A percentile compares a stretch with the other conserved stretches of the same genome.
phyloP scores from a whole-genome alignment of 768 basidiomycete species.

The Boletales sp. region DNA sequence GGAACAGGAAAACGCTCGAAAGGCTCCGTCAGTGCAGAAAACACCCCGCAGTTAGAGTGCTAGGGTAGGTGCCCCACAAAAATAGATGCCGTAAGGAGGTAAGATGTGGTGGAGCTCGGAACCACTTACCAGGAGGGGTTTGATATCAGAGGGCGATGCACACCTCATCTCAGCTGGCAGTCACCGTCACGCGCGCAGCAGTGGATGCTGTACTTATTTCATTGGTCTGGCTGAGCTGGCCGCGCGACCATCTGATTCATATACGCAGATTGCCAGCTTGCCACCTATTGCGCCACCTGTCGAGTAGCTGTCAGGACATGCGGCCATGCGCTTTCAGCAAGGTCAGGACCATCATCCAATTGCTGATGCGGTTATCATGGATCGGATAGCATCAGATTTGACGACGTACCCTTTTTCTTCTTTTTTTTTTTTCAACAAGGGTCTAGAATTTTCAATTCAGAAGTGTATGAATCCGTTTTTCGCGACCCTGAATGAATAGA shows the following conservation, averaged over 20 bases:
- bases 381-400: constrained; percentile 11
- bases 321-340: constrained; percentile 22
- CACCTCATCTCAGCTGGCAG: constrained; percentile 20
- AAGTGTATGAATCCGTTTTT: neutral
- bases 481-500: constrained; percentile 10
- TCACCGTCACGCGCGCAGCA: constrained; percentile 10
- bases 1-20: neutral
- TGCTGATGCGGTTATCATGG: constrained; percentile 9
- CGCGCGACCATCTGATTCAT: constrained; percentile 18
- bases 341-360: constrained; percentile 5
- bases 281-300: constrained; percentile 13
- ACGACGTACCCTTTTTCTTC: constrained; percentile 14
- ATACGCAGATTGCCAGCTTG: constrained; percentile 18
- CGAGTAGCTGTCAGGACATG: neutral
- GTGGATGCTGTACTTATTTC: constrained; percentile 8
- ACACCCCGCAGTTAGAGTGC: constrained; percentile 10
- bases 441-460: constrained; percentile 9
- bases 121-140: constrained; percentile 3
- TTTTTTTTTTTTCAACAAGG: neutral
- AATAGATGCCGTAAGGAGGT: constrained; percentile 22
- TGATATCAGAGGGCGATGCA: constrained; percentile 9
- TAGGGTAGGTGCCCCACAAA: constrained; percentile 8
- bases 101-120: constrained; percentile 21
- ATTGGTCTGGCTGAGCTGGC: constrained; percentile 4
- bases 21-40: no score